These are phyloP conservation scores for Ophiobolus disseminans DNA, from an alignment of 2,329 filamentous ascomycete species.

Conservation along the genomic window DNA sequence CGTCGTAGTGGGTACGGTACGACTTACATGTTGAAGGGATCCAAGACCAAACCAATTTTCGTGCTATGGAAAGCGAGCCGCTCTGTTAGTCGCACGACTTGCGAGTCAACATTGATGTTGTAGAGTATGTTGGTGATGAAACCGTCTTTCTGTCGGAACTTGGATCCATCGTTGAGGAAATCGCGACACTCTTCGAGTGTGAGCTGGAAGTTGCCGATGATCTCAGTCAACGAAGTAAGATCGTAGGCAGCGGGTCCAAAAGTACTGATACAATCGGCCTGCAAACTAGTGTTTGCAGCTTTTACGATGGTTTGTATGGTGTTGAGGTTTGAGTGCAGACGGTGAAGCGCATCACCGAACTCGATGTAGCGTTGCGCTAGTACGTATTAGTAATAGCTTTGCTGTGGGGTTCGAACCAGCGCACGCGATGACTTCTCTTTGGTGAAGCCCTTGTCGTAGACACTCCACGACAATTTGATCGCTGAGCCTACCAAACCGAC, in stretches of 20 bases:
- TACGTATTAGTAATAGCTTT: not conserved
- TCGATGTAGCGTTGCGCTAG: slow-evolving; percentile 23
- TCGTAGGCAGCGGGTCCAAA: slow-evolving; percentile 8
- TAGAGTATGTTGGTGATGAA: slow-evolving; percentile 21
- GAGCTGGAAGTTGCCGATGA: slow-evolving; percentile 20
- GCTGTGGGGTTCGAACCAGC: not conserved
- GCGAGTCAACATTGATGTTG: slow-evolving; percentile 19
- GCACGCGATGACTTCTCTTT: slow-evolving; percentile 17
- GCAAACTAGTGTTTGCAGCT: slow-evolving; percentile 10
- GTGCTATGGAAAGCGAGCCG: slow-evolving; percentile 19
- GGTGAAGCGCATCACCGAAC: slow-evolving; percentile 16
- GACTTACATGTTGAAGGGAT: slow-evolving; percentile 16
- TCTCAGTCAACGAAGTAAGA: slow-evolving; percentile 13
- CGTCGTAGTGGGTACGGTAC: not conserved
- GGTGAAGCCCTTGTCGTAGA: slow-evolving; percentile 17
- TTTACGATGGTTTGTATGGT: slow-evolving; percentile 14
- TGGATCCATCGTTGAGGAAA: slow-evolving; percentile 15
- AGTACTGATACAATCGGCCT: not conserved
- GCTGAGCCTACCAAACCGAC: slow-evolving; percentile 7
- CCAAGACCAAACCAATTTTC: slow-evolving; percentile 19
- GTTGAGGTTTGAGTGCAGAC: slow-evolving; percentile 17
- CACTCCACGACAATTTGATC: slow-evolving; percentile 12
- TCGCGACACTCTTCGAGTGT: slow-evolving; percentile 19
- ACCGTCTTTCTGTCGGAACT: slow-evolving; percentile 16
- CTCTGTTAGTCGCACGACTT: slow-evolving; percentile 12